Evolutionary conservation across 306 rosid species (phyloP).

Genomic region (Gastrolobium bilobum): DNA sequence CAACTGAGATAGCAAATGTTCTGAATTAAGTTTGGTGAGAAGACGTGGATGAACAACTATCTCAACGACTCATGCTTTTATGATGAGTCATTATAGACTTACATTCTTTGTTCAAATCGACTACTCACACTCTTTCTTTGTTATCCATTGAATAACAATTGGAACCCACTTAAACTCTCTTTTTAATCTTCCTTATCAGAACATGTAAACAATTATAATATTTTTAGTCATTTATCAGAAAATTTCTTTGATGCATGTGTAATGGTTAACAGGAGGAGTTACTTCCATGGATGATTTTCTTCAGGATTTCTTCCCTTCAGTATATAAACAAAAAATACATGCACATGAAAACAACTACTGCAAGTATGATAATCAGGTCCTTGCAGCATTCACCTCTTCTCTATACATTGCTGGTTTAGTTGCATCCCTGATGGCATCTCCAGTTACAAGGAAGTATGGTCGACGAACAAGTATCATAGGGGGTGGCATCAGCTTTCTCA

Average conservation of each 20-base stretch:
- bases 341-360: conserved; percentile 93
- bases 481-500: conserved; percentile 77
- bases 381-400: conserved; percentile 92
- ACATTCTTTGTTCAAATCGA: not conserved
- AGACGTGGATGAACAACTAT: conserved; percentile 10
- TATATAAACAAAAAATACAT: conserved; percentile 63
- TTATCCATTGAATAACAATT: not conserved
- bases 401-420: conserved; percentile 89
- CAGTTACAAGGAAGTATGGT: conserved; percentile 77
- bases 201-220: not conserved
- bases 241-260: conserved; percentile 30
- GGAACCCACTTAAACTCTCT: not conserved
- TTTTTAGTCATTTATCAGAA: not conserved
- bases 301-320: conserved; percentile 71
- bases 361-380: conserved; percentile 87
- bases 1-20: conserved; percentile 6
- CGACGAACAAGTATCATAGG: conserved; percentile 76
- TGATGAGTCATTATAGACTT: not conserved
- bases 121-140: conserved; percentile 1
- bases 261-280: conserved; percentile 77
- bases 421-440: conserved; percentile 84
- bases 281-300: conserved; percentile 96
- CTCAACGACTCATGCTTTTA: not conserved
- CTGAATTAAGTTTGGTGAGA: not conserved
- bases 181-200: not conserved